Evolutionary conservation across 495 filamentous ascomycete genomes (phyloP).

Genomic region (Cercophora newfieldiana): DNA sequence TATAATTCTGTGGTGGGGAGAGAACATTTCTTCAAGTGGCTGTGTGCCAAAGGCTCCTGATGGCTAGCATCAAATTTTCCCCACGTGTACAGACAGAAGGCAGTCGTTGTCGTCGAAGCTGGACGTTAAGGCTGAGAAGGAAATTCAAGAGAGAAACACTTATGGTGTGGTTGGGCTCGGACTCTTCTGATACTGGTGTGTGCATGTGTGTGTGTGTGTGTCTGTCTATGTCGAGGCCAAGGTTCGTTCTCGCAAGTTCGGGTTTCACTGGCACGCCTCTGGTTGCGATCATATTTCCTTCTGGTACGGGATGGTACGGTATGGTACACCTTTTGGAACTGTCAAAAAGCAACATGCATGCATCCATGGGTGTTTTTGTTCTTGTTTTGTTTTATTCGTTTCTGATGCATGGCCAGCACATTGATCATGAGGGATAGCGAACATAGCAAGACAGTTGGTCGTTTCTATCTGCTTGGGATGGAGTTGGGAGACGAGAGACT

Average conservation of each 20-base stretch:
- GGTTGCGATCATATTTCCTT: neutral
- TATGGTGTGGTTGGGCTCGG: neutral
- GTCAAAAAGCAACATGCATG: neutral
- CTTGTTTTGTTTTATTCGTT: neutral
- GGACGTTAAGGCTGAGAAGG: neutral
- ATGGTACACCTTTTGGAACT: neutral
- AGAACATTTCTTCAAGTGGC: too few species aligned
- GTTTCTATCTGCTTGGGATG: neutral
- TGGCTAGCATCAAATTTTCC: too few species aligned
- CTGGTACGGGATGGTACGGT: neutral
- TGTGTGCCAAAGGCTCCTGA: too few species aligned
- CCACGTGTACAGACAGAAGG: neutral
- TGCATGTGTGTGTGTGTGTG: neutral
- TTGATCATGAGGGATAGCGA: neutral
- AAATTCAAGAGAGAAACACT: too few species aligned
- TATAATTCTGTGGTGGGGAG: neutral
- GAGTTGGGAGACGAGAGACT: neutral
- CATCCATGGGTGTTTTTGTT: neutral
- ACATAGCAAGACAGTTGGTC: neutral
- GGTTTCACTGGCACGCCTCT: too few species aligned
- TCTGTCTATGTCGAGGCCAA: neutral
- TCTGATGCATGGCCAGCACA: neutral
- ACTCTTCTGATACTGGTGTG: neutral
- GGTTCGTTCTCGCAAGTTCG: too few species aligned
- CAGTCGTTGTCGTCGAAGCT: neutral